Evolutionary conservation across 495 filamentous ascomycete species (phyloP), one percentile per base, ranked within the genome.

Genomic region (Hypoxylon rickii): DNA sequence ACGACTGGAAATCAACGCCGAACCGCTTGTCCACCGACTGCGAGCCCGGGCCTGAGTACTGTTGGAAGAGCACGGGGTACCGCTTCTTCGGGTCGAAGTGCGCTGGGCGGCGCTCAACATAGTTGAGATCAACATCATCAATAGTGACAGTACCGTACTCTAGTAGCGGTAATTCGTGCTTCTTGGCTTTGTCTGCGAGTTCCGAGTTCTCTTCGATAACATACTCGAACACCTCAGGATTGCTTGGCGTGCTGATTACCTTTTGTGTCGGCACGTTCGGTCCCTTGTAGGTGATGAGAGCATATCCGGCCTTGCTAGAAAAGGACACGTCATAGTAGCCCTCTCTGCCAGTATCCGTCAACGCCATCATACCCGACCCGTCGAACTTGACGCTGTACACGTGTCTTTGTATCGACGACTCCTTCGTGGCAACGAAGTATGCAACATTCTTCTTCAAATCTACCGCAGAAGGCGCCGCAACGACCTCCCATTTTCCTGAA

Each of bases 51-150:
- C 94, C 94, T 24, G 87, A 88, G 69, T 98, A 98, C 40, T 96
- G 83, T 58, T 89, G 85, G 76, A 98, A 98, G 1, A 98, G 81
- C 7, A 98, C 91, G 0, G 94, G 95, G 59, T 98, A 97, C 62
- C 86, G 84, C 69, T 88, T 92, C 50, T 82, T 86, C 20, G 83
- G 77, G 69, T 96, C 84, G 71, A 97, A 98, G 65, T 96, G 87
- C 0, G 95, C 87, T 22, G 94, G 95, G 0, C 90, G 87, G 15
- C 92, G 85, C 70, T 98, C 94, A 13, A 97, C 77, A 40, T 95
- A 87, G 62, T 97, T 89, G 22, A 98, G 83, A 45, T 92, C 89
- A 33, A 78, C 70, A 39, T 70, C 76, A 20, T 76, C 73, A 13
- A 97, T 82, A 20, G 85, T 89, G 42, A 98, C 81, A 19, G 89